Conservation (phyloP, 805 yeast species). For the Schizosaccharomyces osmophilus region DNA sequence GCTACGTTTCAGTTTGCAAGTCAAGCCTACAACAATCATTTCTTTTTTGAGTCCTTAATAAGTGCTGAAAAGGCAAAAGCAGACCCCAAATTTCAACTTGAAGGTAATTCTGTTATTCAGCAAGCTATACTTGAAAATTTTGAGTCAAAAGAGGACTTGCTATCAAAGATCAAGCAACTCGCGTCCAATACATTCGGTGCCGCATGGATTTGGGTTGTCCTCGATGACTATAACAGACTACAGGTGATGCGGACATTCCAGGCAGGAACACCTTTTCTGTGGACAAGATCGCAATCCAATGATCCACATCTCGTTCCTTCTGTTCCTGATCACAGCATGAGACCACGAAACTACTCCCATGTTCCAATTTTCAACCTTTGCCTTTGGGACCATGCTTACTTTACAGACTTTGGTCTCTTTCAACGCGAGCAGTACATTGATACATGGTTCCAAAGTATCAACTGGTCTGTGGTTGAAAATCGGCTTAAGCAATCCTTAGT, state of each 20-base stretch:
- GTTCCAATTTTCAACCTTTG: constrained; percentile 57
- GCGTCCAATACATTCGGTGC: constrained; percentile 59
- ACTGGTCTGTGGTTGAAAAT: constrained; percentile 28
- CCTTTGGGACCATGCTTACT: constrained; percentile 76
- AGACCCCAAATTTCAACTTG: not conserved
- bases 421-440: constrained; percentile 52
- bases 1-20: constrained; percentile 62
- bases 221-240: constrained; percentile 25
- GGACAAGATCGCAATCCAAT: constrained; percentile 3
- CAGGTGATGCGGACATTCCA: constrained; percentile 65
- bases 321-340: not conserved
- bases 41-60: constrained; percentile 26
- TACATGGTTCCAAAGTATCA: constrained; percentile 50
- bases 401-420: constrained; percentile 55
- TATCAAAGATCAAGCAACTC: constrained; percentile 41
- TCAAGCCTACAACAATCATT: constrained; percentile 73
- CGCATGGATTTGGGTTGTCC: constrained; percentile 77
- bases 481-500: not conserved
- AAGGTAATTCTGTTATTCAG: constrained; percentile 4
- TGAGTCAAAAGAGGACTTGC: constrained; percentile 55
- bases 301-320: constrained; percentile 4
- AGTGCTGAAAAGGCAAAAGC: not conserved
- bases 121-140: constrained; percentile 33
- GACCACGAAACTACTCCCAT: constrained; percentile 4
- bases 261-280: constrained; percentile 51